Percentiles rank a stretch among this genome's conserved stretches.
Conservation (phyloP, 257 asterid genomes). For the Jasminum sambac region DNA sequence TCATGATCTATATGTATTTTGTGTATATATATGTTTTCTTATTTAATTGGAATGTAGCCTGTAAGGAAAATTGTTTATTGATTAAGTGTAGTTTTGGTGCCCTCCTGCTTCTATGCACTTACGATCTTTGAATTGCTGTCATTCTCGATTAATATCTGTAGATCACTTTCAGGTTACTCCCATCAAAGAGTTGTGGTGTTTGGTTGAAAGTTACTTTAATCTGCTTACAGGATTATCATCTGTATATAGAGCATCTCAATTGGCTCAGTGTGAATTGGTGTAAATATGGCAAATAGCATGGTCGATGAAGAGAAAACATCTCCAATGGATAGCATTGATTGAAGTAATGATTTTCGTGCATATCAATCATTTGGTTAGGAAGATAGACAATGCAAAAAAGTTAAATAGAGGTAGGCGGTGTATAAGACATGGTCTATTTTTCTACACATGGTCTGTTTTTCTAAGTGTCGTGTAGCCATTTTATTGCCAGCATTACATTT, state of each 20-base stretch:
- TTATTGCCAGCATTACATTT: too few species aligned
- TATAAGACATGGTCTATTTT: too few species aligned
- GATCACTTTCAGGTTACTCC: background rate
- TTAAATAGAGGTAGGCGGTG: too few species aligned
- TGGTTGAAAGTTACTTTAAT: background rate
- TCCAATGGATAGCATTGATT: too few species aligned
- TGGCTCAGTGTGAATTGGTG: too few species aligned
- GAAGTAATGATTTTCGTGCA: too few species aligned
- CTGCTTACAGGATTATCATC: constrained; percentile 7
- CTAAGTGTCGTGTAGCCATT: too few species aligned
- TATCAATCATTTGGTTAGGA: too few species aligned
- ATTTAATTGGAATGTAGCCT: background rate
- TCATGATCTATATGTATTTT: background rate
- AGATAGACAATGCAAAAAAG: too few species aligned
- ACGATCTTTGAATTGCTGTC: background rate
- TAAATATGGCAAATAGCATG: too few species aligned
- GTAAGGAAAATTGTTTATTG: background rate
- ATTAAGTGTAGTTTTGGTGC: background rate
- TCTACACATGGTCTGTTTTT: too few species aligned
- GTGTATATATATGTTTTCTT: background rate
- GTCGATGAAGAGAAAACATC: too few species aligned
- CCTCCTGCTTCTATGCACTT: background rate
- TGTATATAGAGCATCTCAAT: background rate
- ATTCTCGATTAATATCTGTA: background rate
- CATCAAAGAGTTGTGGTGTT: background rate